A percentile compares a stretch with the other conserved stretches of the same genome.
These are phyloP conservation scores for Paraphoma sp. DNA, from an alignment of 2,329 filamentous ascomycete species.

Conservation along the genomic window DNA sequence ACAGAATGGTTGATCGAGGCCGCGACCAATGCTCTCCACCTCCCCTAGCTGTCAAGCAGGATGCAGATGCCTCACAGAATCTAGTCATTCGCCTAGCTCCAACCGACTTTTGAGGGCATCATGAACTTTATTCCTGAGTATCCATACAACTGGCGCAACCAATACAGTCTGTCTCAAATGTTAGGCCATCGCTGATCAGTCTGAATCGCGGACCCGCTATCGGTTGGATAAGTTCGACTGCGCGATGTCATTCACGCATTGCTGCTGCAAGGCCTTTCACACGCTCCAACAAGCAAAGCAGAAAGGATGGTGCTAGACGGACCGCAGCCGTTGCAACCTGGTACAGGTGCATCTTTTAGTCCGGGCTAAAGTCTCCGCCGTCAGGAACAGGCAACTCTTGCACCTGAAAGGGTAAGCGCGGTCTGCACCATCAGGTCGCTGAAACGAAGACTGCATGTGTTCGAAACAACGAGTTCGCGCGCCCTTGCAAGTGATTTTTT, in stretches of 20 bases:
- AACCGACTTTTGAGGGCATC: too few species aligned
- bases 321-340: conserved; percentile 7
- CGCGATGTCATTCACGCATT: conserved; percentile 6
- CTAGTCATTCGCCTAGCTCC: too few species aligned
- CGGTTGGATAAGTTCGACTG: conserved; percentile 8
- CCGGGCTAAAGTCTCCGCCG: conserved; percentile 4
- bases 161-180: neutral
- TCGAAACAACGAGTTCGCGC: conserved; percentile 25
- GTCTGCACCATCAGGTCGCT: conserved; percentile 1
- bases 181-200: neutral
- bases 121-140: neutral
- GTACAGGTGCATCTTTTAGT: conserved; percentile 16
- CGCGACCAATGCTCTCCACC: too few species aligned
- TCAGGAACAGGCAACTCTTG: conserved; percentile 14
- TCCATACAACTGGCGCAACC: neutral
- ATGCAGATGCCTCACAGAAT: too few species aligned
- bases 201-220: neutral
- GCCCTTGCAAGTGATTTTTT: conserved; percentile 5
- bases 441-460: conserved; percentile 23
- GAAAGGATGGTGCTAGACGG: conserved; percentile 4
- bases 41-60: too few species aligned
- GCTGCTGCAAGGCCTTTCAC: conserved; percentile 4
- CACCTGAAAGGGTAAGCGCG: conserved; percentile 12
- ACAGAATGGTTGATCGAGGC: too few species aligned
- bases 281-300: conserved; percentile 1